Evolutionary conservation across 2,329 filamentous ascomycete species (phyloP).

Genomic region (Rutstroemia sp.): DNA sequence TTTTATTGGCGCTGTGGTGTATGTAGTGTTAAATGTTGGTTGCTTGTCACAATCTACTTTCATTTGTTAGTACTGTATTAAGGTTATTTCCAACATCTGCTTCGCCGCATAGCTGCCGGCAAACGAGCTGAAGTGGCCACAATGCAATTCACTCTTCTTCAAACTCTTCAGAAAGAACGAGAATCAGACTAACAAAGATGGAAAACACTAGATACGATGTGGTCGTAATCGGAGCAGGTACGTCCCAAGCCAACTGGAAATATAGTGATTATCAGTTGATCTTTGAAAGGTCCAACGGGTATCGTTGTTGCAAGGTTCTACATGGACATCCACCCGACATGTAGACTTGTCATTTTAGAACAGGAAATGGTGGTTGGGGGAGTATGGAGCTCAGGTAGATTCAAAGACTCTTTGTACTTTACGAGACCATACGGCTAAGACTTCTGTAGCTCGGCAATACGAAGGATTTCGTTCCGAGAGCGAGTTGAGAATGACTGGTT

Average conservation of each 20-base stretch:
- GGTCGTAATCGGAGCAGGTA: background rate
- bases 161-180: background rate
- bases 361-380: slow-evolving; percentile 4
- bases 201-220: background rate
- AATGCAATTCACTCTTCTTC: background rate
- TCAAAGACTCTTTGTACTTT: background rate
- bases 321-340: slow-evolving; percentile 12
- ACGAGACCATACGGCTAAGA: background rate
- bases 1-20: no score
- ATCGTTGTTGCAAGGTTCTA: slow-evolving; percentile 14
- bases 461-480: slow-evolving; percentile 28
- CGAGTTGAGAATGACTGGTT: slow-evolving; percentile 25
- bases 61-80: no score
- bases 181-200: background rate
- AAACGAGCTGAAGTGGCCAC: background rate
- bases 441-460: slow-evolving; percentile 20
- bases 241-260: background rate
- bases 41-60: no score
- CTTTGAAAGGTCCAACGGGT: slow-evolving; percentile 7
- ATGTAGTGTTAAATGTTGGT: no score
- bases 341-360: slow-evolving; percentile 11
- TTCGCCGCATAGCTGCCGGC: background rate
- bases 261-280: background rate
- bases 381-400: background rate
- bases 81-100: background rate